These are phyloP conservation scores for Limnomonas spitsbergensis DNA, from an alignment of 139 green algal species.

Conservation along the genomic window DNA sequence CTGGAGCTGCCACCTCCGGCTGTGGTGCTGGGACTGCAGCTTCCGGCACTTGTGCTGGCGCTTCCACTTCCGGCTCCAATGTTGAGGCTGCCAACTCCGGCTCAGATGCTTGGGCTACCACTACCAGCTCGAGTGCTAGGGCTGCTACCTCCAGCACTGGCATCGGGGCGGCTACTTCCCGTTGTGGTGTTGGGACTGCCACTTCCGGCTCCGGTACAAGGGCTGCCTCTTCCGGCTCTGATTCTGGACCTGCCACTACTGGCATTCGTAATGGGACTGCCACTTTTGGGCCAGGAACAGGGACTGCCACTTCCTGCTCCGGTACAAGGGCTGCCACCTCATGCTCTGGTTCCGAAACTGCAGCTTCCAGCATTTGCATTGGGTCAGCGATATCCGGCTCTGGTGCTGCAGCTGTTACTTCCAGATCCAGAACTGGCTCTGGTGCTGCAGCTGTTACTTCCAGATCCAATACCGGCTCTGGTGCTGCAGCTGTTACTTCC, in stretches of 20 bases:
- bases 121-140: neutral
- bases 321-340: neutral
- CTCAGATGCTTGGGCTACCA: neutral
- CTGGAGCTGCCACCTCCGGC: neutral
- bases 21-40: constrained; percentile 3
- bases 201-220: neutral
- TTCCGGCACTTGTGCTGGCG: neutral
- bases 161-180: neutral
- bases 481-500: too few species aligned
- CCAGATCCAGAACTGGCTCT: too few species aligned
- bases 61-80: neutral
- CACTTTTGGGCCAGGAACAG: neutral
- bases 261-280: neutral
- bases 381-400: neutral
- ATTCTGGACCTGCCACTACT: neutral
- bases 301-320: neutral
- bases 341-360: neutral
- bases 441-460: too few species aligned
- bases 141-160: neutral
- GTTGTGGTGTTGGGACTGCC: neutral
- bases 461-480: too few species aligned
- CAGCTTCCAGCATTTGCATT: neutral
- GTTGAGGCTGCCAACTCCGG: neutral
- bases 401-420: too few species aligned
- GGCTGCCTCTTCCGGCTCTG: neutral